These are phyloP conservation scores for Schwanniomyces polymorphus DNA, from an alignment of 805 yeast species.

Conservation along the genomic window DNA sequence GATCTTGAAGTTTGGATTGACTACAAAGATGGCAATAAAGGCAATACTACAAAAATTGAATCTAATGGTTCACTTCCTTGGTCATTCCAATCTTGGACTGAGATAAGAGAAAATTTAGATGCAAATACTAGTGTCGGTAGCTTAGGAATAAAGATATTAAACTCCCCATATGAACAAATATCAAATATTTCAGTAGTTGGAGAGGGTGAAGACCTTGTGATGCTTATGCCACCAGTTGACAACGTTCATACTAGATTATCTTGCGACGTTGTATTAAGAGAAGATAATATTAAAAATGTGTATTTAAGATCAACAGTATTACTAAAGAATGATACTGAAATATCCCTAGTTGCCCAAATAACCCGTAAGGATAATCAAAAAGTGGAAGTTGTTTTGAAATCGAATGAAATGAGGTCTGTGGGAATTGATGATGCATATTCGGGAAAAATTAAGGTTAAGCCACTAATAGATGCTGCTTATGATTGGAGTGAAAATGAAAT, in stretches of 20 bases:
- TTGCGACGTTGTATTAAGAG: constrained; percentile 67
- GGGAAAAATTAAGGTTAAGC: constrained; percentile 59
- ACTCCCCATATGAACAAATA: constrained; percentile 54
- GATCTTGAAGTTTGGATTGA: constrained; percentile 85
- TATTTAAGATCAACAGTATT: constrained; percentile 75
- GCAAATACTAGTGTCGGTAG: constrained; percentile 61
- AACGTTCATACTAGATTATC: constrained; percentile 73
- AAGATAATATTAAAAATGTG: constrained; percentile 77
- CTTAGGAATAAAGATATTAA: constrained; percentile 62
- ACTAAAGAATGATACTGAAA: constrained; percentile 59
- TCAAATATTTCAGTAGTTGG: constrained; percentile 64
- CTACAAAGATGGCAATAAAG: constrained; percentile 14
- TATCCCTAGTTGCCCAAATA: constrained; percentile 54
- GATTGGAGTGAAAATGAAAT: constrained; percentile 67
- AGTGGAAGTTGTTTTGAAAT: constrained; percentile 38
- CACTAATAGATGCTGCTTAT: constrained; percentile 54
- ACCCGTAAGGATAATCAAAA: constrained; percentile 31
- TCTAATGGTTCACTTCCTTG: constrained; percentile 63
- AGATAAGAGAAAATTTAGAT: constrained; percentile 74
- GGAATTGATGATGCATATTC: constrained; percentile 72
- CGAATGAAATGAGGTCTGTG: constrained; percentile 61
- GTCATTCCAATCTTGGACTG: constrained; percentile 95
- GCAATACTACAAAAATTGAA: constrained; percentile 34
- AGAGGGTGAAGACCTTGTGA: constrained; percentile 81
- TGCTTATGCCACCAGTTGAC: constrained; percentile 59